Evolutionary conservation across 2,329 filamentous ascomycete species (phyloP), one percentile per base, ranked within the genome.

Genomic region (Nigrospora oryzae): DNA sequence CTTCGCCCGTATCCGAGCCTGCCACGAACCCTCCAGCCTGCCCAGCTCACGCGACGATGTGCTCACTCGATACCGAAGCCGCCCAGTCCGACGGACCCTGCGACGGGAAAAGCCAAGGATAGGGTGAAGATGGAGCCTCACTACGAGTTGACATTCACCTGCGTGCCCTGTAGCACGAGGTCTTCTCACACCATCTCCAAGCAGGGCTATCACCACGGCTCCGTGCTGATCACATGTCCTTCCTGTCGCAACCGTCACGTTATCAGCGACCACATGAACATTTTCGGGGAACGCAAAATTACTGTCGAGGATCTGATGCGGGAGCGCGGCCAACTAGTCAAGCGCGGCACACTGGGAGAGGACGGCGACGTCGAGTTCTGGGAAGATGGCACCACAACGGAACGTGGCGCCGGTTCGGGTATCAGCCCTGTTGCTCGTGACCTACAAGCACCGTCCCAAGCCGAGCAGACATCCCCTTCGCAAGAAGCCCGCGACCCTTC

Each of bases 301-400:
- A 89, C 86, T 0, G 69, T 93, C 30, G 86, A 94, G 63, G 84
- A 91, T 49, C 65, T 97, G 41, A 77, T 93, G 68, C 70, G 74
- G 47, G 81, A 89, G 52, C 84, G 84, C 58, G 91, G 90, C 5
- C 76, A 81, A 51, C 66, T 86, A 1, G 75, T 91, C 48, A 86
- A 84, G 70, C 79, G 79, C 49, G 85, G 87, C 15, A 79, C 76
- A 28, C 60, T 90, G 31, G 80, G 84, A 42, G 78, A 81, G 52
- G 83, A 90, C 53, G 89, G 88, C n/a, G 86, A 95, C 60, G 69
- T 96, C 40, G 91, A 97, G 63, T 93, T 96, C 54, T 95, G 89
- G 84, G 84, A 86, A 30, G 87, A 95, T 52, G 80, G 82, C 14
- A 66, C 68, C 3, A 62, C 65, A n/a, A 69, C 60, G 5, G 32